Evolutionary conservation across 2,329 filamentous ascomycete species (phyloP).

Genomic region (Fusarium pseudoanthophilum): DNA sequence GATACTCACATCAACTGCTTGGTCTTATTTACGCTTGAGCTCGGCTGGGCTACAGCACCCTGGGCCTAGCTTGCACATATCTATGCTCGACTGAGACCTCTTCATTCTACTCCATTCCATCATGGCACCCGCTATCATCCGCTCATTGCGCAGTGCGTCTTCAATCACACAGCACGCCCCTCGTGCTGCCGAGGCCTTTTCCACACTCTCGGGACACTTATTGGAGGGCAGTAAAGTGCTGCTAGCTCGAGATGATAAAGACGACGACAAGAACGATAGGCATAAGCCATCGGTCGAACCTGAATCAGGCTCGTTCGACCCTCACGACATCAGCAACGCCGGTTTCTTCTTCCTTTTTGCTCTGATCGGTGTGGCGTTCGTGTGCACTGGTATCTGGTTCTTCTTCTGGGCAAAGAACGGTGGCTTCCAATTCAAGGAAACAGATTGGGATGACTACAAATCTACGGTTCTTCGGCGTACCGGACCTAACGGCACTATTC

Average conservation of each 20-base stretch:
- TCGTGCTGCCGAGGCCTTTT: constrained; percentile 38
- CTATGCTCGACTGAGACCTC: constrained; percentile 32
- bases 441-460: constrained; percentile 99
- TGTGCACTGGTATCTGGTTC: constrained; percentile 87
- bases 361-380: constrained; percentile 80
- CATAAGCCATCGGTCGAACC: constrained; percentile 52
- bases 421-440: constrained; percentile 85
- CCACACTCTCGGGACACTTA: constrained; percentile 54
- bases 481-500: constrained; percentile 87
- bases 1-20: constrained; percentile 1
- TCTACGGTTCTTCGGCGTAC: constrained; percentile 89
- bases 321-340: constrained; percentile 69
- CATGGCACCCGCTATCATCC: constrained; percentile 56
- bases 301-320: constrained; percentile 61
- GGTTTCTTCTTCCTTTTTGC: constrained; percentile 89
- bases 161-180: constrained; percentile 33
- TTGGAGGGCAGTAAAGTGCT: constrained; percentile 56
- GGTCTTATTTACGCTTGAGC: constrained; percentile 24
- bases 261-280: constrained; percentile 42
- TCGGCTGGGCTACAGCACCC: constrained; percentile 46
- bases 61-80: constrained; percentile 36
- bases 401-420: constrained; percentile 99
- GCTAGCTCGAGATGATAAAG: constrained; percentile 50
- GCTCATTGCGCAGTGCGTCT: constrained; percentile 47
- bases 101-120: constrained; percentile 27